Base-by-base conservation (phyloP, 1,139 yeast species). In the Candida freyschussii region DNA sequence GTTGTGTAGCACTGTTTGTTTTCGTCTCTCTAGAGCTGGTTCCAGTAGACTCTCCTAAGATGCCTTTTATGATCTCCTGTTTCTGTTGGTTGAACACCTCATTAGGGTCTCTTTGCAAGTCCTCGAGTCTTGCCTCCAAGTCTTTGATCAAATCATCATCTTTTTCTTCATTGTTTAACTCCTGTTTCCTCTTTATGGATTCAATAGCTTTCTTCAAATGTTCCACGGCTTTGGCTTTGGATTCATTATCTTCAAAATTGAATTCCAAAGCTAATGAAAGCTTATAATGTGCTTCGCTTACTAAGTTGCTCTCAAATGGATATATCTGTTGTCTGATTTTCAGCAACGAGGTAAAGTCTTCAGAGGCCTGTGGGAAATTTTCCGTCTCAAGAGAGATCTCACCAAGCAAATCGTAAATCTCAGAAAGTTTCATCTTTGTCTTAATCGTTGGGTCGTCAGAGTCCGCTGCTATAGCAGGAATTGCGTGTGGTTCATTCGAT, bases 361-460 rank as follows among this genome's bases (percentile, higher is more conserved):
- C 63, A 0, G 79, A 74, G 0, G 95, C 84, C 56, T 85, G 95
- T 11, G 64, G 60, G 53, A 85, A 85, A 56, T 85, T 84, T 47
- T 87, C 89, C 3, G 89, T 77, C 53, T 87, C 96, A 25, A 87
- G 63, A 0, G 95, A 81, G 6, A 89, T 83, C 55, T 91, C 97
- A 15, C 97, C 97, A 14, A 87, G 65, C 7, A 89, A 59, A 52
- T 83, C 93, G 52, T 78, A 82, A 1, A 81, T 75, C 39, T 85
- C 93, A 0, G 93, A 77, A 20, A 89, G 63, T 45, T 75, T 79
- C 45, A 67, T 65, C 37, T 67, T 62, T 23, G 65, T 45, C 17
- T 55, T 59, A 7, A 67, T 57, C 34, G 56, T 57, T 26, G 59
- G 60, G 39, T 66, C 59, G 13, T 53, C 40, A 13, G 51, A 49